These are phyloP conservation scores for Eragrostis curvula DNA, from an alignment of 176 grass and related monocot species.

Conservation along the genomic window DNA sequence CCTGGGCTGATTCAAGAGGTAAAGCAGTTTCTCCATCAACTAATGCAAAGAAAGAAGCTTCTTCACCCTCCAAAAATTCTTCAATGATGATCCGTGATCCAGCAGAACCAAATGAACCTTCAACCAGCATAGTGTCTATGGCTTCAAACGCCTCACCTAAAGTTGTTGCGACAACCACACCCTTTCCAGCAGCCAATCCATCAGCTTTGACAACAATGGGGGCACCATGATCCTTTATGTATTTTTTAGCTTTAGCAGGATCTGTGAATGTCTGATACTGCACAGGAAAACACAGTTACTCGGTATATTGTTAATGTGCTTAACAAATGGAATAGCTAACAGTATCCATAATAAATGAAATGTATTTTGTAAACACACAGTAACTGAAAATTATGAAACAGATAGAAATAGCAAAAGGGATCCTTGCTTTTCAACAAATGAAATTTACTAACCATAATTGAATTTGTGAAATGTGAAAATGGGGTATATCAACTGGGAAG, in stretches of 20 bases:
- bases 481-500: neutral
- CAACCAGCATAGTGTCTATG: conserved; percentile 73
- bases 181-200: conserved; percentile 82
- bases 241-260: conserved; percentile 60
- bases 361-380: neutral
- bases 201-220: conserved; percentile 84
- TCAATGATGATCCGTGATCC: conserved; percentile 70
- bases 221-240: conserved; percentile 65
- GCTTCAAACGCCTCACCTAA: conserved; percentile 67
- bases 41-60: conserved; percentile 76
- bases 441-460: neutral
- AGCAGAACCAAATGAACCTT: conserved; percentile 75
- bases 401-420: neutral
- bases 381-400: neutral
- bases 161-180: conserved; percentile 71
- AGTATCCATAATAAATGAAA: neutral
- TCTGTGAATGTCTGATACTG: conserved; percentile 66
- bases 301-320: neutral
- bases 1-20: conserved; percentile 74
- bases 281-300: conserved; percentile 5
- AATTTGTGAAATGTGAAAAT: neutral
- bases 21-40: conserved; percentile 72
- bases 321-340: neutral
- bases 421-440: neutral
- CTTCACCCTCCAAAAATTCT: conserved; percentile 77